phyloP scores from a whole-genome alignment of 1,139 yeast species.

The Nakaseomyces uthaithaninus region DNA sequence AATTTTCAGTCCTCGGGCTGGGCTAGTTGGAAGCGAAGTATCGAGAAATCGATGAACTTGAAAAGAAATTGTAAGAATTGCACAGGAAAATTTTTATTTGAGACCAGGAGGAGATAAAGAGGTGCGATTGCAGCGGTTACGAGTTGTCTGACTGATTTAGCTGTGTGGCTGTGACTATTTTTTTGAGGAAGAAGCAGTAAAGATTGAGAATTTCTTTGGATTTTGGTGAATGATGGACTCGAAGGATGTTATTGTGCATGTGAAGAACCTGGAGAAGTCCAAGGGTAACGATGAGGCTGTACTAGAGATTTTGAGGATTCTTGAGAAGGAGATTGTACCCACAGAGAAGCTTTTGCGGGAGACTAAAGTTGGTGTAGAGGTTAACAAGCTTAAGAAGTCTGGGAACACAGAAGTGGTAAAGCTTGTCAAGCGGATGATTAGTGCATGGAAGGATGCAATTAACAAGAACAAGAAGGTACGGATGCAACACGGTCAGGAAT shows the following conservation, averaged over 20 bases:
- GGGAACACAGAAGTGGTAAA: slow-evolving; percentile 55
- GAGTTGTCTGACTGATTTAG: too few species aligned
- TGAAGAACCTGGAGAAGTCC: slow-evolving; percentile 66
- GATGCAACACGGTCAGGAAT: slow-evolving; percentile 18
- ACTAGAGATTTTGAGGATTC: slow-evolving; percentile 54
- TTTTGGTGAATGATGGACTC: slow-evolving; percentile 49
- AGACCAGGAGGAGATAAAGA: too few species aligned
- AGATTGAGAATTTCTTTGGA: neutral
- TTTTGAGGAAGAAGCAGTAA: neutral
- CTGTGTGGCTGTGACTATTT: neutral
- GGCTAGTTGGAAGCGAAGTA: too few species aligned
- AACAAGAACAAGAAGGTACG: slow-evolving; percentile 55
- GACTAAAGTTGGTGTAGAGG: slow-evolving; percentile 97
- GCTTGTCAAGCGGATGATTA: slow-evolving; percentile 73
- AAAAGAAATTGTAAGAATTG: too few species aligned
- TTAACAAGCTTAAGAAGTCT: slow-evolving; percentile 75
- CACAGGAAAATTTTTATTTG: too few species aligned
- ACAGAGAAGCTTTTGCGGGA: slow-evolving; percentile 78
- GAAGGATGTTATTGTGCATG: slow-evolving; percentile 63
- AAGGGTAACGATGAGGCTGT: slow-evolving; percentile 53
- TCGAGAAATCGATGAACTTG: too few species aligned
- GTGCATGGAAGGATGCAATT: slow-evolving; percentile 85
- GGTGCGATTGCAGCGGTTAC: too few species aligned
- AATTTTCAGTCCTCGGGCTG: too few species aligned
- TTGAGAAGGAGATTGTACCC: slow-evolving; percentile 68